phyloP scores from a whole-genome alignment of 2,329 filamentous ascomycete genomes.

The Talaromyces verruculosus region DNA sequence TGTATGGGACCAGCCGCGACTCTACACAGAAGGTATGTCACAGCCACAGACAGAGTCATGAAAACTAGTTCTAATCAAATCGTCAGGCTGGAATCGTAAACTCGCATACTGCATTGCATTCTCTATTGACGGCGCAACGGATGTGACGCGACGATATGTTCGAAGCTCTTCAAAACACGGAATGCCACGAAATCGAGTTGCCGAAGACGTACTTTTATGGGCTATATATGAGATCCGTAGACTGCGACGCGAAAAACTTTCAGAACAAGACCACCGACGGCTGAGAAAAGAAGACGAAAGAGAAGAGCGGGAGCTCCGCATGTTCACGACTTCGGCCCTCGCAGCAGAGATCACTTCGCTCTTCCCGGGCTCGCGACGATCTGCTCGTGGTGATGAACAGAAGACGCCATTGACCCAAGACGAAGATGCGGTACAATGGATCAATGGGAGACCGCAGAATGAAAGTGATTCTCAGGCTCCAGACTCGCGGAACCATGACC shows the following conservation, averaged over 20 bases:
- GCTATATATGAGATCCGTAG: constrained; percentile 89
- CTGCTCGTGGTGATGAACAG: constrained; percentile 40
- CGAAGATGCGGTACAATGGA: constrained; percentile 37
- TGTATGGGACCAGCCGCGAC: constrained; percentile 87
- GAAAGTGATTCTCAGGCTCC: constrained; percentile 19
- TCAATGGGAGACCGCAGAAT: constrained; percentile 30
- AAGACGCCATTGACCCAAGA: constrained; percentile 43
- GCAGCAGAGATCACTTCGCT: constrained; percentile 40
- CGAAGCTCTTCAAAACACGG: constrained; percentile 57
- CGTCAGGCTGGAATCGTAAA: constrained; percentile 81
- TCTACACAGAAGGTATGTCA: constrained; percentile 77
- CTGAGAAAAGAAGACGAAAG: constrained; percentile 51
- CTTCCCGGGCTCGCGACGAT: constrained; percentile 40
- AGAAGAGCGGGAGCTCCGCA: constrained; percentile 49
- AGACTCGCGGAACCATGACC: constrained; percentile 5
- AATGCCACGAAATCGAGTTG: constrained; percentile 71
- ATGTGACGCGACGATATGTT: constrained; percentile 67
- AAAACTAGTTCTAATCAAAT: constrained; percentile 4
- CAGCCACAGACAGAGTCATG: neutral
- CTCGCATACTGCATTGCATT: constrained; percentile 98
- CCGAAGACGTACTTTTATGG: constrained; percentile 87
- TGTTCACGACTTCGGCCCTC: constrained; percentile 47
- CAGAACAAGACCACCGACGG: constrained; percentile 66
- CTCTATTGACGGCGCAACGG: constrained; percentile 76
- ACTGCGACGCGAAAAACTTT: constrained; percentile 77